These are phyloP conservation scores for Talaromyces amestolkiae DNA, from an alignment of 2,329 filamentous ascomycete species.

Conservation along the genomic window DNA sequence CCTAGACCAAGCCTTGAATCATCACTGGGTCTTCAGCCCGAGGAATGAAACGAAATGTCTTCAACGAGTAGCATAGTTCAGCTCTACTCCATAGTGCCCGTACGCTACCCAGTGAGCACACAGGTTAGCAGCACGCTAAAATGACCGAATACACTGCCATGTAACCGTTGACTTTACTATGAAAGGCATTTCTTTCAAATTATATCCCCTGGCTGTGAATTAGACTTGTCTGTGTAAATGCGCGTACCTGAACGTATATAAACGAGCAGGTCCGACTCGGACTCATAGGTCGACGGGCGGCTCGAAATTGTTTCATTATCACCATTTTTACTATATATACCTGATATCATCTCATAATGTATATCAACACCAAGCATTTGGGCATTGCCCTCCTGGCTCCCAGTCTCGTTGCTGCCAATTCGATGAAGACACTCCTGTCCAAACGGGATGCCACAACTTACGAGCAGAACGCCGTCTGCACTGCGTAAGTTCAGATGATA, in stretches of 20 bases:
- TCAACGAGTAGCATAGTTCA: background rate
- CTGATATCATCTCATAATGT: background rate
- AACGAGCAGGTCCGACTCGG: background rate
- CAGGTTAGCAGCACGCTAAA: background rate
- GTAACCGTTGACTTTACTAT: background rate
- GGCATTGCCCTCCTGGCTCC: conserved; percentile 15
- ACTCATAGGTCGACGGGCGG: background rate
- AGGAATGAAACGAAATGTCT: background rate
- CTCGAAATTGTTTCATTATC: no score
- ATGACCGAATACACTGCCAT: conserved; percentile 1
- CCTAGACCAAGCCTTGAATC: background rate
- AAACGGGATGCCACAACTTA: conserved; percentile 18
- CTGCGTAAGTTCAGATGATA: conserved; percentile 6
- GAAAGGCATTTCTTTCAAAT: background rate
- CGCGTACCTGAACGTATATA: background rate
- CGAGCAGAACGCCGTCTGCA: conserved; percentile 15
- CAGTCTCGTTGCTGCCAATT: conserved; percentile 11
- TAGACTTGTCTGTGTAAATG: background rate
- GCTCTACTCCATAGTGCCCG: background rate
- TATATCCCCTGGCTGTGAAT: background rate
- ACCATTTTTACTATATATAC: background rate
- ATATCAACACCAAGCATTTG: conserved; percentile 5
- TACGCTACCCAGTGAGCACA: background rate
- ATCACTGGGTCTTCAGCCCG: background rate
- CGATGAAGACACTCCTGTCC: conserved; percentile 8